These are phyloP conservation scores for Plasmodiophora brassicae DNA, from an alignment of 208 protist species.

Conservation along the genomic window DNA sequence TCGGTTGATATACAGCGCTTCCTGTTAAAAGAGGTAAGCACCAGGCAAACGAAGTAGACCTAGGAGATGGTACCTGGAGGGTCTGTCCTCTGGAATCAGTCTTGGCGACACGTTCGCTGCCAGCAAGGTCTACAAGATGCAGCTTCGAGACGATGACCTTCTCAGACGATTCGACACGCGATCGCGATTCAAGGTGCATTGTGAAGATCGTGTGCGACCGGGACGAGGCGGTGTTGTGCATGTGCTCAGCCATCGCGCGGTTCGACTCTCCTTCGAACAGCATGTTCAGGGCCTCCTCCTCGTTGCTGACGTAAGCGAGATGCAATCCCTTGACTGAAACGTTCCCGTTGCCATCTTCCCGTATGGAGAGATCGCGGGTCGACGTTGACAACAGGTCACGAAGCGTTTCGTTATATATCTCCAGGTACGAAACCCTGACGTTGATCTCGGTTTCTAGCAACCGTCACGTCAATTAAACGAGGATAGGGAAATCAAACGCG, in stretches of 20 bases:
- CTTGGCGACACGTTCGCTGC: slow-evolving; percentile 66
- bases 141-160: slow-evolving; percentile 63
- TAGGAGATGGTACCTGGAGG: slow-evolving; percentile 27
- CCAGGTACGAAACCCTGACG: slow-evolving; percentile 32
- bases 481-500: too few species aligned
- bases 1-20: slow-evolving; percentile 73
- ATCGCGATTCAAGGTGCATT: slow-evolving; percentile 67
- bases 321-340: slow-evolving; percentile 39
- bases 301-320: slow-evolving; percentile 41
- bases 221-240: slow-evolving; percentile 54
- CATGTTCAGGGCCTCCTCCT: slow-evolving; percentile 70
- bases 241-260: slow-evolving; percentile 60
- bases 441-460: background rate
- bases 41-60: slow-evolving; percentile 16
- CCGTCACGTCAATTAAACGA: too few species aligned
- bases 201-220: slow-evolving; percentile 75
- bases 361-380: background rate
- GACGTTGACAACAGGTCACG: background rate
- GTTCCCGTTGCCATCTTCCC: slow-evolving; percentile 23
- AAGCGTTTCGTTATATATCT: slow-evolving; percentile 38
- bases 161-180: slow-evolving; percentile 66
- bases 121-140: slow-evolving; percentile 81
- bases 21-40: slow-evolving; percentile 45
- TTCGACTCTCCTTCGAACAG: slow-evolving; percentile 71
- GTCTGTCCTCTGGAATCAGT: slow-evolving; percentile 42